phyloP scores from a whole-genome alignment of 345 rosid genomes.

The Aquilaria yunnanensis region DNA sequence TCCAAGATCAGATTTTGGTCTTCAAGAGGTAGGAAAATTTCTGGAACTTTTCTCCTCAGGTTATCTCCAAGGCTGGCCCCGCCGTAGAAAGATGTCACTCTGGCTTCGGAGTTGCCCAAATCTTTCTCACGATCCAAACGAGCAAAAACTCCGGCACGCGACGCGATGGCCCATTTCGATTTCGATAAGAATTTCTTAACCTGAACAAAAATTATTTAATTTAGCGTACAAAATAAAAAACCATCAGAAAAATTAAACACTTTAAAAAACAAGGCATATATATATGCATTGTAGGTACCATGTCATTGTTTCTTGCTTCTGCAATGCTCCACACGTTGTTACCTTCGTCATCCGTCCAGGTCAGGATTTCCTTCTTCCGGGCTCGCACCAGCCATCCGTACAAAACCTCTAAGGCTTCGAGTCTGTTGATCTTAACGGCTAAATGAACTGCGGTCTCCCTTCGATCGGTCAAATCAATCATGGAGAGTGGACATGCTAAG shows the following conservation, averaged over 20 bases:
- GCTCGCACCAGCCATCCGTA: neutral
- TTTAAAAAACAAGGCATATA: too few relatives aligned
- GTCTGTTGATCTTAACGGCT: neutral
- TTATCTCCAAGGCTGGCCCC: constrained; percentile 7
- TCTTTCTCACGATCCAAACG: constrained; percentile 15
- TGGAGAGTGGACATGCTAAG: too few relatives aligned
- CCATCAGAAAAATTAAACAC: too few relatives aligned
- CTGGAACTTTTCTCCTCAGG: neutral
- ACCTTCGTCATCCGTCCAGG: constrained; percentile 34
- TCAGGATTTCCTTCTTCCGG: constrained; percentile 17
- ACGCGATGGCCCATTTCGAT: too few relatives aligned
- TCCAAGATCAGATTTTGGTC: neutral
- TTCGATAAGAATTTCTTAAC: too few relatives aligned
- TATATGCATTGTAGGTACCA: too few relatives aligned
- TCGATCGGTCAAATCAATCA: neutral
- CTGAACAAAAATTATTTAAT: neutral
- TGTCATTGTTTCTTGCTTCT: too few relatives aligned
- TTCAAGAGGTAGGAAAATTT: constrained; percentile 7
- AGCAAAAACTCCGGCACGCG: neutral
- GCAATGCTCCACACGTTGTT: neutral
- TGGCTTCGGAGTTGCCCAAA: neutral
- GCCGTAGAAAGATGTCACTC: neutral
- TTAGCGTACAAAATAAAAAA: neutral
- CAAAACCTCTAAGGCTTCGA: constrained; percentile 5
- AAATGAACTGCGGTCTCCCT: constrained; percentile 22